Conservation (phyloP, 176 grass and related monocot genomes). For the Aegilops tauschii region DNA sequence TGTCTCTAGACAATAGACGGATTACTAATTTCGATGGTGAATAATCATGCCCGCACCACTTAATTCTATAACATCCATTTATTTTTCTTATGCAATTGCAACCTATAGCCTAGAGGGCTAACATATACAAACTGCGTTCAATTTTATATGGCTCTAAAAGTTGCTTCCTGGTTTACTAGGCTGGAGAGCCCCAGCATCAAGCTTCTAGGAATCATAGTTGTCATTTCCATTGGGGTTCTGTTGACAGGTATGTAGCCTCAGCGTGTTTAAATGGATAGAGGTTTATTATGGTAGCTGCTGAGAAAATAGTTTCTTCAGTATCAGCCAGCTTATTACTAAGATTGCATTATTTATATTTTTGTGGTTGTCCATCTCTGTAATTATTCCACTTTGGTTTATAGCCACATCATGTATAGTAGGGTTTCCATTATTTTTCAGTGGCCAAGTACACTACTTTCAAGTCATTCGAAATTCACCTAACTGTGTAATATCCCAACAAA, state of each 20-base stretch:
- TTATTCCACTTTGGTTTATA: neutral
- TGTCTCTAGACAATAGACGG: neutral
- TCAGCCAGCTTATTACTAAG: neutral
- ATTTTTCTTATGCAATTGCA: conserved; percentile 9
- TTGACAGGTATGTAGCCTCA: conserved; percentile 66
- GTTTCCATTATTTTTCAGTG: neutral
- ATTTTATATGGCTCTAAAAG: conserved; percentile 14
- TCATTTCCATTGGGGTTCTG: conserved; percentile 91
- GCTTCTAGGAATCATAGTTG: conserved; percentile 91
- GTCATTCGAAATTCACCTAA: neutral
- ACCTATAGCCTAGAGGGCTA: neutral
- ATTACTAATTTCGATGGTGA: neutral
- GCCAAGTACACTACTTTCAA: neutral
- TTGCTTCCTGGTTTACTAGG: conserved; percentile 49
- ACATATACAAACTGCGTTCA: neutral
- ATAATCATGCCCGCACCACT: neutral
- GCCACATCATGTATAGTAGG: neutral
- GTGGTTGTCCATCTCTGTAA: neutral
- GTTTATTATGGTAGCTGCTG: neutral
- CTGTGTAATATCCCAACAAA: neutral
- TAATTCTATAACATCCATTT: conserved; percentile 10
- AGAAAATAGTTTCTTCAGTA: conserved; percentile 9
- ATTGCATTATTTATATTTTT: neutral
- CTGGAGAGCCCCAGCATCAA: conserved; percentile 94
- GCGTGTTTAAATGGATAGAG: neutral